These are phyloP conservation scores for Picea sitchensis DNA, from an alignment of 75 land plant species.

Conservation along the genomic window DNA sequence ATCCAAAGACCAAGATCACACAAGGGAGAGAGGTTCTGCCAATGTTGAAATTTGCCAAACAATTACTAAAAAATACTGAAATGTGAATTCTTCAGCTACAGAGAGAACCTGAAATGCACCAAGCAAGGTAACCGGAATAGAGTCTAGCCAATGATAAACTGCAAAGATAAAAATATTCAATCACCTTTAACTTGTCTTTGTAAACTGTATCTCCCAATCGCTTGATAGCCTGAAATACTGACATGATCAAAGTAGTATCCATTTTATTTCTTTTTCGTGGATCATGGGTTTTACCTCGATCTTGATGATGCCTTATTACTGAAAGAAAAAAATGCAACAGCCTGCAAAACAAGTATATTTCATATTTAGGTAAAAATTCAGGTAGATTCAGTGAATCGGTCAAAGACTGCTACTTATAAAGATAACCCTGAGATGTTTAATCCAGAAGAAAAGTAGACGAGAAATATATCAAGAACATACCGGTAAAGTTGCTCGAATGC, in stretches of 20 bases:
- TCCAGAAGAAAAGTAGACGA: not conserved
- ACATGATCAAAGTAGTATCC: constrained; percentile 45
- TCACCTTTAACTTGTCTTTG: constrained; percentile 49
- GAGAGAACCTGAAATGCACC: too few species aligned
- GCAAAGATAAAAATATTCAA: not conserved
- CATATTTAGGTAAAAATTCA: not conserved
- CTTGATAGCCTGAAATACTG: constrained; percentile 66
- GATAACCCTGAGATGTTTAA: not conserved
- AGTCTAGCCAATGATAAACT: not conserved
- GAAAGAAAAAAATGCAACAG: constrained; percentile 66
- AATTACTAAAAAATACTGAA: not conserved
- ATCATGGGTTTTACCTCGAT: constrained; percentile 41
- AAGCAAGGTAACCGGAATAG: not conserved
- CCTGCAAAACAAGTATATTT: constrained; percentile 35
- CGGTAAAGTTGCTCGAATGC: constrained; percentile 64
- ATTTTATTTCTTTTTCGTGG: constrained; percentile 18
- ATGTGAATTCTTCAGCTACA: not conserved
- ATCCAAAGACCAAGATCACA: constrained; percentile 72
- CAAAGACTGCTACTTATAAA: not conserved
- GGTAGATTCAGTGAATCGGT: not conserved
- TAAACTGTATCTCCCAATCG: constrained; percentile 59
- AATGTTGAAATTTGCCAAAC: not conserved
- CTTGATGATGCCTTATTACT: constrained; percentile 52
- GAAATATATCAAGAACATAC: constrained; percentile 21
- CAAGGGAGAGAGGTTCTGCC: constrained; percentile 55